Conservation (phyloP, 108 stramenopile genomes). For the Seminavis robusta region DNA sequence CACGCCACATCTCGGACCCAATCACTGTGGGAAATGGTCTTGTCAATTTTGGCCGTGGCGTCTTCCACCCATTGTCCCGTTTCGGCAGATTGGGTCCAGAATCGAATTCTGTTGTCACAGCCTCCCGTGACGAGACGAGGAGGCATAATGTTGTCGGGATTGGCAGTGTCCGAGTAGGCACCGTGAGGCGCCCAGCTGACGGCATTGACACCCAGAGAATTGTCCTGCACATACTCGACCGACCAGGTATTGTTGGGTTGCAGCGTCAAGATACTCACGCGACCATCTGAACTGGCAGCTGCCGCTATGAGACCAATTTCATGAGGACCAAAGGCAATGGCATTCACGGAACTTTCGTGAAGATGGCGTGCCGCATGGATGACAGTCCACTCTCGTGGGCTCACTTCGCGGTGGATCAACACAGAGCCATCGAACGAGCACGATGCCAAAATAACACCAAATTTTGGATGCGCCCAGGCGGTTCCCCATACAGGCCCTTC, state of each 20-base stretch:
- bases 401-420: constrained; percentile 79
- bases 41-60: constrained; percentile 25
- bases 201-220: constrained; percentile 83
- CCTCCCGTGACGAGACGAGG: constrained; percentile 91
- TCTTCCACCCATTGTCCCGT: constrained; percentile 62
- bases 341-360: constrained; percentile 79
- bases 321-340: constrained; percentile 83
- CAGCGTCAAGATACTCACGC: constrained; percentile 74
- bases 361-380: constrained; percentile 60
- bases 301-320: constrained; percentile 76
- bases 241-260: constrained; percentile 71
- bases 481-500: constrained; percentile 95
- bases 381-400: constrained; percentile 77
- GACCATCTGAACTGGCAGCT: constrained; percentile 82
- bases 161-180: constrained; percentile 25
- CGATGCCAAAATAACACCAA: constrained; percentile 85
- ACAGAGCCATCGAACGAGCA: constrained; percentile 90
- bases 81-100: constrained; percentile 68
- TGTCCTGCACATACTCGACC: constrained; percentile 71
- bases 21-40: constrained; percentile 64
- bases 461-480: constrained; percentile 94
- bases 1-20: constrained; percentile 99
- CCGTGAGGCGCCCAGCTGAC: constrained; percentile 87
- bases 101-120: constrained; percentile 92
- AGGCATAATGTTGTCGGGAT: constrained; percentile 5